These are phyloP conservation scores for Epichloe glyceriae DNA, from an alignment of 2,329 filamentous ascomycete species.

Conservation along the genomic window DNA sequence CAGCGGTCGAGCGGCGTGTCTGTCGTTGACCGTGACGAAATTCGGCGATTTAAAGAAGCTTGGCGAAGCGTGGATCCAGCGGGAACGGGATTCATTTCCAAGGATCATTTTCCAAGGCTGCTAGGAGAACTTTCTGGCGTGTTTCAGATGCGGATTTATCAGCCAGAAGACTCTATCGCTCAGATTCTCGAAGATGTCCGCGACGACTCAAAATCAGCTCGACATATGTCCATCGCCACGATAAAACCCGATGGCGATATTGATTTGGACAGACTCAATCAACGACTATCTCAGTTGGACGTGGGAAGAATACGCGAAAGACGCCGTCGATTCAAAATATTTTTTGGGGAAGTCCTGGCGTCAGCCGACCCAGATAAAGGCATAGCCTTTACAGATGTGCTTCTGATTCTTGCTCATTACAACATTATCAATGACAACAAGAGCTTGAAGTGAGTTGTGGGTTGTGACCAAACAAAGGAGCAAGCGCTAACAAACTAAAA, in stretches of 20 bases:
- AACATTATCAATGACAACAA: conserved; percentile 98
- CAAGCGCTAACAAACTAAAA: background rate
- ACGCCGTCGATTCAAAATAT: conserved; percentile 75
- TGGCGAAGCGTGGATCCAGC: conserved; percentile 93
- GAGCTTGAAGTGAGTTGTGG: conserved; percentile 57
- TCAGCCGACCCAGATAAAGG: conserved; percentile 81
- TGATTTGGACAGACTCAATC: conserved; percentile 64
- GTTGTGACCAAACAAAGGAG: background rate
- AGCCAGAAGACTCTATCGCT: conserved; percentile 77
- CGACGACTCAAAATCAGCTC: conserved; percentile 36
- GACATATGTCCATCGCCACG: conserved; percentile 42
- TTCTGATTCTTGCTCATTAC: conserved; percentile 96
- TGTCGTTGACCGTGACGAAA: conserved; percentile 82
- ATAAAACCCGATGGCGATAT: conserved; percentile 43
- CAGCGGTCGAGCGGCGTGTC: conserved; percentile 90
- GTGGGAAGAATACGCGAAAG: conserved; percentile 60
- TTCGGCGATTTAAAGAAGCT: conserved; percentile 93
- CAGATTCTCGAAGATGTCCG: conserved; percentile 76
- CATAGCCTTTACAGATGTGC: conserved; percentile 79
- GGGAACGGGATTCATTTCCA: conserved; percentile 81
- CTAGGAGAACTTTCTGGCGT: conserved; percentile 87
- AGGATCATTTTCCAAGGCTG: conserved; percentile 76
- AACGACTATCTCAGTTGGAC: conserved; percentile 60
- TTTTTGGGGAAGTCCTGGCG: conserved; percentile 92
- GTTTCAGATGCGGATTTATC: conserved; percentile 95